These are phyloP conservation scores for Trichosanthes cucumerina DNA, from an alignment of 306 rosid species.

Conservation along the genomic window DNA sequence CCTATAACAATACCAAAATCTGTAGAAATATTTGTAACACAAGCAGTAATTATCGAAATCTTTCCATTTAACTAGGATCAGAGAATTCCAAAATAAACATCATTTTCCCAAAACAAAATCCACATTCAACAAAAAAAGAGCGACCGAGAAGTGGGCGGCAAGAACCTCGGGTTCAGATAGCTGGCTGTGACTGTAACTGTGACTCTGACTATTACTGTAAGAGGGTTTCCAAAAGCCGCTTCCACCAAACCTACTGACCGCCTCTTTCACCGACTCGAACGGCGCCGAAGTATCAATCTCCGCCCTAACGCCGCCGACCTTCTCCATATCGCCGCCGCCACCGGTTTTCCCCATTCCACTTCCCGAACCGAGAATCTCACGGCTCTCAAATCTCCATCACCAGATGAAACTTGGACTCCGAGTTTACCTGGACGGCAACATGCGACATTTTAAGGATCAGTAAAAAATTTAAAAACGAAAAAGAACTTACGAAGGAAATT, in stretches of 20 bases:
- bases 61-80: background rate
- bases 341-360: background rate
- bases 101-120: background rate
- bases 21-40: background rate
- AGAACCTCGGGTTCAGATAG: conserved; percentile 34
- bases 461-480: background rate
- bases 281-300: conserved; percentile 84
- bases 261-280: conserved; percentile 75
- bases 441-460: conserved; percentile 12
- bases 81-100: background rate
- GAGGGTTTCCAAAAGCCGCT: conserved; percentile 70
- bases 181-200: background rate
- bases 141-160: conserved; percentile 4
- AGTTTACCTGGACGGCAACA: background rate
- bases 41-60: background rate
- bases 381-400: background rate
- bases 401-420: background rate
- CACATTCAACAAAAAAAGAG: background rate
- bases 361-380: background rate
- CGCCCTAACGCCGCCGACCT: conserved; percentile 23
- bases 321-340: background rate
- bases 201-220: background rate
- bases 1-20: background rate
- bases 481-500: background rate
- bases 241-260: conserved; percentile 60